Evolutionary conservation across 208 protist genomes (phyloP).

Genomic region (Acanthamoeba sp.): DNA sequence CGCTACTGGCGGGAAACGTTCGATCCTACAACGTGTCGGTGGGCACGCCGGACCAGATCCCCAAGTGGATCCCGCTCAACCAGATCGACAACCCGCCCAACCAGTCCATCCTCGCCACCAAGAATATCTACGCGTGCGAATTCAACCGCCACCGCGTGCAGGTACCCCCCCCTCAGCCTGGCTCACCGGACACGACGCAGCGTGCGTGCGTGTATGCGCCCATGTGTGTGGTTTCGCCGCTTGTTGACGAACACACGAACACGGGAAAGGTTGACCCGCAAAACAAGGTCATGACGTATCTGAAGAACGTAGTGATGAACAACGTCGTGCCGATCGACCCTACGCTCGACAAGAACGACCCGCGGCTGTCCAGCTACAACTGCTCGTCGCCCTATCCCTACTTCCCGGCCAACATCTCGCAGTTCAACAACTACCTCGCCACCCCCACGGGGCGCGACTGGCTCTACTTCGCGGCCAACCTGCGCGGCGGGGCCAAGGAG

Average conservation of each 20-base stretch:
- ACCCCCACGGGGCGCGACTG: slow-evolving; percentile 77
- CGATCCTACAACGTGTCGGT: slow-evolving; percentile 57
- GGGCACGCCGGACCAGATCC: neutral
- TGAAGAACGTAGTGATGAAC: too few species aligned
- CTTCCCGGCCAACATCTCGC: slow-evolving; percentile 68
- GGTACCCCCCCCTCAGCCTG: too few species aligned
- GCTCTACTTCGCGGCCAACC: slow-evolving; percentile 80
- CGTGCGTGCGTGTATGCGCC: too few species aligned
- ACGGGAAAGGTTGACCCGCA: too few species aligned
- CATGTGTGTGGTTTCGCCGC: too few species aligned
- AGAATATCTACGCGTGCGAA: slow-evolving; percentile 81
- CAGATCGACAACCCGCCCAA: neutral
- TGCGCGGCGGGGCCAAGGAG: slow-evolving; percentile 78
- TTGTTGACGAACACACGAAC: too few species aligned
- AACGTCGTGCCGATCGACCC: neutral
- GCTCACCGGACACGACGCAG: too few species aligned
- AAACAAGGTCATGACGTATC: too few species aligned
- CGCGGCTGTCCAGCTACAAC: slow-evolving; percentile 71
- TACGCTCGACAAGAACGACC: slow-evolving; percentile 43
- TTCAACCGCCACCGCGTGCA: slow-evolving; percentile 74
- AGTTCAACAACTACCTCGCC: slow-evolving; percentile 77
- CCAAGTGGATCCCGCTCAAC: neutral
- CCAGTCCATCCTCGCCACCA: too few species aligned
- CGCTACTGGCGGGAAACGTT: slow-evolving; percentile 69
- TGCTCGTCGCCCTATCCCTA: slow-evolving; percentile 35